These are phyloP conservation scores for Aspergillus bridgeri DNA, from an alignment of 495 filamentous ascomycete species.

Conservation along the genomic window DNA sequence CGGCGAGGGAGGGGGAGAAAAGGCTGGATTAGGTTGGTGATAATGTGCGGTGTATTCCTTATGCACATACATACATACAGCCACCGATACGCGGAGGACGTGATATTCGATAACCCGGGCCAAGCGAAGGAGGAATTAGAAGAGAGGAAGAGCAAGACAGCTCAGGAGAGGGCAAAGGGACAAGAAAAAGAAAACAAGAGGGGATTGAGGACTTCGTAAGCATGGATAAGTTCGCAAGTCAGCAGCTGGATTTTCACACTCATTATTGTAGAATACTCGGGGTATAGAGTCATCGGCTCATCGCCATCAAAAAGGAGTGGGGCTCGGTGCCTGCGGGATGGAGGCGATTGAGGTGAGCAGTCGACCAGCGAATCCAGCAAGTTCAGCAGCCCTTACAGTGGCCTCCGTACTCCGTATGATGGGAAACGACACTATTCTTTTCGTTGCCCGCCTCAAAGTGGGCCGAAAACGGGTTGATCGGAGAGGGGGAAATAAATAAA, in stretches of 20 bases:
- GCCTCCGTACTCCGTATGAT: constrained; percentile 6
- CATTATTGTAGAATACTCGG: too few relatives aligned
- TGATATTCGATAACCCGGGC: background rate
- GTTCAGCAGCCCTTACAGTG: constrained; percentile 17
- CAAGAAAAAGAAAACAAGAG: background rate
- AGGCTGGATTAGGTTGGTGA: background rate
- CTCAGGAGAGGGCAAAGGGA: background rate
- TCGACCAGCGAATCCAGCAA: constrained; percentile 8
- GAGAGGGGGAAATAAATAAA: too few relatives aligned
- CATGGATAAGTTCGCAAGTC: background rate
- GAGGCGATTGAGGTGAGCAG: constrained; percentile 16
- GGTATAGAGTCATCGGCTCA: background rate
- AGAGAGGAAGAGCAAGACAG: constrained; percentile 9
- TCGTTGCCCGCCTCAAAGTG: constrained; percentile 14
- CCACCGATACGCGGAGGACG: background rate
- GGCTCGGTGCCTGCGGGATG: constrained; percentile 13
- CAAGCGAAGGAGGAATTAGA: constrained; percentile 8
- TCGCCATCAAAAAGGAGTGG: constrained; percentile 9
- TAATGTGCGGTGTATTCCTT: constrained; percentile 21
- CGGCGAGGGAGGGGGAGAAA: background rate
- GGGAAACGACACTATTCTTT: constrained; percentile 16
- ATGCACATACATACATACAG: background rate
- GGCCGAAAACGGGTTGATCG: constrained; percentile 22
- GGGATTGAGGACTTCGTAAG: constrained; percentile 1
- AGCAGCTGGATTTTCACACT: background rate